Evolutionary conservation across 2,329 filamentous ascomycete genomes (phyloP).

Genomic region (Penicillium sp.): DNA sequence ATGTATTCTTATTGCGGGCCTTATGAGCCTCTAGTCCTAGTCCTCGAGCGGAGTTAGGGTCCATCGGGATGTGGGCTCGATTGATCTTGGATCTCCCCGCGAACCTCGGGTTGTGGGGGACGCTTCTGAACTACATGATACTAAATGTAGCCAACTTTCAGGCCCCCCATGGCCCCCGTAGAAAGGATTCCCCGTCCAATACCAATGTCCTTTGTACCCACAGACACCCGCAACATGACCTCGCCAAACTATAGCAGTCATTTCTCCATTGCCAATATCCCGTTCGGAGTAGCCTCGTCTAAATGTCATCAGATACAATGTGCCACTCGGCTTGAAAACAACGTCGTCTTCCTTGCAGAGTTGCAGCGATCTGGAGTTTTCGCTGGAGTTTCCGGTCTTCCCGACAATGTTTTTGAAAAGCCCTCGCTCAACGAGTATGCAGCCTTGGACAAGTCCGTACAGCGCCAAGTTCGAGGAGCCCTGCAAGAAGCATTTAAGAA

Average conservation of each 20-base stretch:
- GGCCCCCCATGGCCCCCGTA: too few relatives aligned
- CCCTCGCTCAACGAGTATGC: constrained; percentile 52
- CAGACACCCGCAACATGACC: constrained; percentile 13
- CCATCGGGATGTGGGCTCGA: constrained; percentile 18
- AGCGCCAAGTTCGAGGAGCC: constrained; percentile 41
- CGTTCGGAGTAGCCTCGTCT: constrained; percentile 53
- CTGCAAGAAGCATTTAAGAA: constrained; percentile 29
- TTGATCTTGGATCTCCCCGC: too few relatives aligned
- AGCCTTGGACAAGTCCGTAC: constrained; percentile 41
- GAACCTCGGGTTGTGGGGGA: constrained; percentile 7
- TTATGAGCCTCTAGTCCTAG: background rate
- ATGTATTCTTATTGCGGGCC: too few relatives aligned
- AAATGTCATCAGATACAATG: constrained; percentile 38
- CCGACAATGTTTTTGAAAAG: constrained; percentile 31
- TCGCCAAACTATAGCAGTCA: constrained; percentile 22
- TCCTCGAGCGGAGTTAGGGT: background rate
- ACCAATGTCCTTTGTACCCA: background rate
- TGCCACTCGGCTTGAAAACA: constrained; percentile 52
- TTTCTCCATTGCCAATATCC: constrained; percentile 55
- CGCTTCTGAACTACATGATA: background rate
- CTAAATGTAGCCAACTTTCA: background rate
- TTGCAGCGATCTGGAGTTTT: constrained; percentile 37
- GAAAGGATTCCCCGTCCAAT: background rate
- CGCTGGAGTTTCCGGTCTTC: constrained; percentile 18
- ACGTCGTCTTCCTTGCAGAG: constrained; percentile 53